These are phyloP conservation scores for Clathrospora elynae DNA, from an alignment of 2,329 filamentous ascomycete species.

Conservation along the genomic window DNA sequence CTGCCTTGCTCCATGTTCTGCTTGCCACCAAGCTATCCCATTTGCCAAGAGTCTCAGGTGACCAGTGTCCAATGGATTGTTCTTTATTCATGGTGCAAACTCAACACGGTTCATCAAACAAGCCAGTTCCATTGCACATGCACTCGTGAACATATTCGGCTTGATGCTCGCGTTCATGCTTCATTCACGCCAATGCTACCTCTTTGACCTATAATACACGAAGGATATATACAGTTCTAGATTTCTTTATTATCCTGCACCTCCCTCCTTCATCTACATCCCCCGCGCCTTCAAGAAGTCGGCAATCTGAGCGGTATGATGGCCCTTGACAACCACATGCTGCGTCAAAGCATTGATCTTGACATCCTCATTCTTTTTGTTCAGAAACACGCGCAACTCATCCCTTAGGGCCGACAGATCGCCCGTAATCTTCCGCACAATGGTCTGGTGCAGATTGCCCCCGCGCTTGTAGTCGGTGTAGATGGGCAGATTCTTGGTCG, in stretches of 20 bases:
- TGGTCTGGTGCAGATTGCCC: conserved; percentile 74
- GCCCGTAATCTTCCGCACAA: conserved; percentile 80
- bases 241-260: not conserved
- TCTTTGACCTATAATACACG: conserved; percentile 4
- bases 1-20: no score
- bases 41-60: no score
- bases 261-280: conserved; percentile 11
- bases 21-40: no score
- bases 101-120: no score
- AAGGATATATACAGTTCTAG: not conserved
- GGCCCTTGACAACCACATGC: conserved; percentile 62
- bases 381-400: conserved; percentile 66
- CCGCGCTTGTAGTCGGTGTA: conserved; percentile 77
- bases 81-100: no score
- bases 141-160: no score
- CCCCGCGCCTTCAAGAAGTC: conserved; percentile 25
- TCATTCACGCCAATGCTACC: no score
- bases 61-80: no score
- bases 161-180: not conserved
- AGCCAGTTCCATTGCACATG: no score
- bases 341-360: conserved; percentile 66
- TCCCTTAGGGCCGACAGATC: conserved; percentile 66
- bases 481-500: conserved; percentile 72
- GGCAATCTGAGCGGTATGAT: conserved; percentile 13
- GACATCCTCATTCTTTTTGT: conserved; percentile 61